A percentile compares a stretch with the other conserved stretches of the same genome.
phyloP scores from a whole-genome alignment of 768 basidiomycete genomes.

The Auricularia cornea region DNA sequence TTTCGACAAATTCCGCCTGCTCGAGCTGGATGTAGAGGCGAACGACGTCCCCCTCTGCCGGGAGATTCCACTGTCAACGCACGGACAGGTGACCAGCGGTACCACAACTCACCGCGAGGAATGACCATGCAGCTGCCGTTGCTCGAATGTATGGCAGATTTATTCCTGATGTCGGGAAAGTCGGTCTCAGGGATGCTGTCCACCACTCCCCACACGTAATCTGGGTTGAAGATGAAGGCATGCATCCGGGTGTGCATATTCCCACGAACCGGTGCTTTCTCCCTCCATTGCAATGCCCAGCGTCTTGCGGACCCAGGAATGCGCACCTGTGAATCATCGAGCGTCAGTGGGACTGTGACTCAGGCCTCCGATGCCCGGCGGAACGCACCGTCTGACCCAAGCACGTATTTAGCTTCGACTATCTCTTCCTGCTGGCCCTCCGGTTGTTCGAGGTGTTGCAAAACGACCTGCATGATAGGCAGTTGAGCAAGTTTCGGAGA shows the following conservation, averaged over 20 bases:
- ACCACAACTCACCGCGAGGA: slow-evolving; percentile 34
- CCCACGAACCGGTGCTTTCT: slow-evolving; percentile 43
- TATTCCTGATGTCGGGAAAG: slow-evolving; percentile 69
- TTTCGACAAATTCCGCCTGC: slow-evolving; percentile 37
- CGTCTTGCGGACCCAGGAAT: slow-evolving; percentile 72
- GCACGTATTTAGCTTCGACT: slow-evolving; percentile 63
- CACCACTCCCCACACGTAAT: slow-evolving; percentile 78
- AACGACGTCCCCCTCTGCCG: slow-evolving; percentile 48
- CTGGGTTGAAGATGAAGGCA: slow-evolving; percentile 15
- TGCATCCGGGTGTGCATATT: not conserved
- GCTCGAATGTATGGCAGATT: slow-evolving; percentile 56
- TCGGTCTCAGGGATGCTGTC: slow-evolving; percentile 64
- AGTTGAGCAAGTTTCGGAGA: no score
- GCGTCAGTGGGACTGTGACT: no score
- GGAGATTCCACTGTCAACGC: not conserved
- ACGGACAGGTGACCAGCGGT: not conserved
- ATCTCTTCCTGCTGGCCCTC: slow-evolving; percentile 32
- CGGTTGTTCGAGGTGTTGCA: not conserved
- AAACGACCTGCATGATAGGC: slow-evolving; percentile 3
- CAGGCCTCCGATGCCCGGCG: no score
- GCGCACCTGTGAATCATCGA: slow-evolving; percentile 52
- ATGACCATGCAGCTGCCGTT: slow-evolving; percentile 67
- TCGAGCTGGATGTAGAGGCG: slow-evolving; percentile 65
- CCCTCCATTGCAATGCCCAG: slow-evolving; percentile 67
- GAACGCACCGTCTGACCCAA: slow-evolving; percentile 63